These are phyloP conservation scores for Remersonia thermophila DNA, from an alignment of 2,329 filamentous ascomycete species.

Conservation along the genomic window DNA sequence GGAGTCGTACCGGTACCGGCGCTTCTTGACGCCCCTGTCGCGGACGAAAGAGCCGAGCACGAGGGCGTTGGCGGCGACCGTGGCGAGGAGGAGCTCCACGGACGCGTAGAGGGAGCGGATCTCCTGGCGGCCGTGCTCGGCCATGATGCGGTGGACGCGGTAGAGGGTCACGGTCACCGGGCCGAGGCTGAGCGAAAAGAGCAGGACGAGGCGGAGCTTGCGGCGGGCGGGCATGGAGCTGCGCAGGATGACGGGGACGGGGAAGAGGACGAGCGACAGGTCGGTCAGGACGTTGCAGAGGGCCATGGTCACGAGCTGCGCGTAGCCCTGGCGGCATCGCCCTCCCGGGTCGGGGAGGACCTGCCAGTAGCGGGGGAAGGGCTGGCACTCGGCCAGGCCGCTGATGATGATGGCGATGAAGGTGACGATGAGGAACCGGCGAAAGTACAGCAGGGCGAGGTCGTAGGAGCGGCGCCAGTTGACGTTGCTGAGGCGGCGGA, in stretches of 20 bases:
- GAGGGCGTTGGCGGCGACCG: slow-evolving; percentile 74
- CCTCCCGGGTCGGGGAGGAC: slow-evolving; percentile 76
- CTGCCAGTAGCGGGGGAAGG: slow-evolving; percentile 65
- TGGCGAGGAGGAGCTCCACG: slow-evolving; percentile 79
- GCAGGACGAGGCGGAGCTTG: slow-evolving; percentile 63
- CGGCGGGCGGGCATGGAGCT: slow-evolving; percentile 65
- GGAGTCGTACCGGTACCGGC: slow-evolving; percentile 60
- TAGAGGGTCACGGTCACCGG: slow-evolving; percentile 71
- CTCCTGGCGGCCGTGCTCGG: slow-evolving; percentile 61
- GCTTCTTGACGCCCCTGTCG: slow-evolving; percentile 81
- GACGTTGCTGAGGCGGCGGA: slow-evolving; percentile 64
- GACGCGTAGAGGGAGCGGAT: slow-evolving; percentile 83
- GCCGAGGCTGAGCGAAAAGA: slow-evolving; percentile 76
- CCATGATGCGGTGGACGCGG: slow-evolving; percentile 67
- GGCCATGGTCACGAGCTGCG: slow-evolving; percentile 83
- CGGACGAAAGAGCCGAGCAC: slow-evolving; percentile 87
- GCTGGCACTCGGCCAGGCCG: slow-evolving; percentile 71
- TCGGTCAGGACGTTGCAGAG: slow-evolving; percentile 81
- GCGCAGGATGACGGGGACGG: slow-evolving; percentile 73
- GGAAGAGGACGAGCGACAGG: slow-evolving; percentile 73
- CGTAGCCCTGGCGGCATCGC: slow-evolving; percentile 74
- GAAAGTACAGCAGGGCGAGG: slow-evolving; percentile 55
- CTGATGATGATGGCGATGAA: slow-evolving; percentile 72
- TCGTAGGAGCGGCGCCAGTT: slow-evolving; percentile 74
- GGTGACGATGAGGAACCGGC: slow-evolving; percentile 63